phyloP scores from a whole-genome alignment of 257 asterid species.

The Gentiana straminea region DNA sequence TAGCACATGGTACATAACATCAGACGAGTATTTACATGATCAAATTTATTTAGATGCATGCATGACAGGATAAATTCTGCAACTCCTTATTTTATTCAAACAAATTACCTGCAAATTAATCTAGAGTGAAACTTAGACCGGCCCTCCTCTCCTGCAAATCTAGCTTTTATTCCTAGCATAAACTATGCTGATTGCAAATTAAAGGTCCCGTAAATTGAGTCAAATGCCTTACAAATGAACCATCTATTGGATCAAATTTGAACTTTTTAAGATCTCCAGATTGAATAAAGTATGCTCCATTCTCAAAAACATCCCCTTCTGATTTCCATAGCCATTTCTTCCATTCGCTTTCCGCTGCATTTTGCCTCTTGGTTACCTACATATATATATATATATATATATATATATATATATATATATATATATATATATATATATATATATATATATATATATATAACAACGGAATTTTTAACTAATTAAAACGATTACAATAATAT shows the following conservation, averaged over 20 bases:
- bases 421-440: not conserved
- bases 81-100: no score
- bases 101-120: no score
- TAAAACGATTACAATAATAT: no score
- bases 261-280: conserved; percentile 39
- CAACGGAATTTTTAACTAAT: no score
- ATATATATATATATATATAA: no score
- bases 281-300: conserved; percentile 63
- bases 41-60: no score
- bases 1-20: no score
- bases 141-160: no score
- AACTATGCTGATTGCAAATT: conserved; percentile 22
- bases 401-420: no score
- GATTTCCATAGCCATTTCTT: conserved; percentile 78
- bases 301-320: conserved; percentile 52
- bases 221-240: conserved; percentile 23
- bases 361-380: conserved; percentile 72
- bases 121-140: no score
- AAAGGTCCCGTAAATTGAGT: conserved; percentile 49
- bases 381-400: not conserved
- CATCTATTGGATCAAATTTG: conserved; percentile 30
- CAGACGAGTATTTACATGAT: no score
- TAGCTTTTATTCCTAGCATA: conserved; percentile 15
- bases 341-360: conserved; percentile 46
- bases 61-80: no score